Percentiles rank a stretch among this genome's conserved stretches.
phyloP scores from a whole-genome alignment of 2,329 filamentous ascomycete species.

The Beauveria rudraprayagi region DNA sequence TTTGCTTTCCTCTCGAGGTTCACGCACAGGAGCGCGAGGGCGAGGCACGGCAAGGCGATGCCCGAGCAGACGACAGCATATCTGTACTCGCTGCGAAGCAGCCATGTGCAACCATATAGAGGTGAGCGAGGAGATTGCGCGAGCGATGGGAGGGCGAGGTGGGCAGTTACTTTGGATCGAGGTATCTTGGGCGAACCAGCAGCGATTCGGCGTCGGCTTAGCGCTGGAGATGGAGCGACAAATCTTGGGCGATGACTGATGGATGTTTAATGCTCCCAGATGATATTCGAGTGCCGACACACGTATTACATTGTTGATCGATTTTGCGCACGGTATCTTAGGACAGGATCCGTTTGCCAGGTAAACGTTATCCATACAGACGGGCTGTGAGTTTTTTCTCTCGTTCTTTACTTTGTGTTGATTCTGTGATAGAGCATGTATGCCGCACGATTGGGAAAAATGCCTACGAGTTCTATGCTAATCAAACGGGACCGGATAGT shows the following conservation, averaged over 20 bases:
- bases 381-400: background rate
- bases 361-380: background rate
- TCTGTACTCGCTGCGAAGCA: background rate
- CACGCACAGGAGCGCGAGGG: no score
- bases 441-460: background rate
- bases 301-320: background rate
- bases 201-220: no score
- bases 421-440: no score
- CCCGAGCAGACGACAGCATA: no score
- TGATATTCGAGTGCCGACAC: constrained; percentile 1
- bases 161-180: background rate
- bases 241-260: background rate
- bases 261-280: background rate
- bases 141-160: no score
- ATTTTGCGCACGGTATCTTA: background rate
- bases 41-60: no score
- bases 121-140: background rate
- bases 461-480: background rate
- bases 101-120: constrained; percentile 5
- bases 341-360: background rate
- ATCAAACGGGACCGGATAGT: background rate
- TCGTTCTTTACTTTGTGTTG: no score
- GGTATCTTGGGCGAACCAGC: no score
- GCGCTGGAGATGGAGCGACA: background rate
- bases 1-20: background rate